Base-by-base conservation (phyloP, 768 basidiomycete species). In the Kwoniella heveanensis region DNA sequence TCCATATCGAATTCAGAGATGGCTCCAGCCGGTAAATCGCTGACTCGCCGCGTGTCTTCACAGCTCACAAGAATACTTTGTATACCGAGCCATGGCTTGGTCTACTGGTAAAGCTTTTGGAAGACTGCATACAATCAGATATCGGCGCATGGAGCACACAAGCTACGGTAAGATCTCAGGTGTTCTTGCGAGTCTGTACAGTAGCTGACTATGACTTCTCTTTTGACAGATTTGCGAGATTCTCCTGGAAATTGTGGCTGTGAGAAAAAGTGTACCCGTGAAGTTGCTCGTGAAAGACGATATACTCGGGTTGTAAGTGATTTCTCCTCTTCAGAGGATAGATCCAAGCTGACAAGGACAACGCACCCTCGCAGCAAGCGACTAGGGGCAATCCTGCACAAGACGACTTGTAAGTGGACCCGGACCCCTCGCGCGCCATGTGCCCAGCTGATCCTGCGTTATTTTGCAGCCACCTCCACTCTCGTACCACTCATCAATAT, bases 51-150 rank as follows among this genome's bases (percentile, higher is more conserved):
- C n/a, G n/a, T n/a, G n/a, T n/a, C n/a, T n/a, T n/a, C n/a, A 1
- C 17, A 56, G 52, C 22, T 2, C 29, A 47, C 29, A 25, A 56
- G 4, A 32, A 62, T 17, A 36, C 22, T 17, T 58, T 67, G 17
- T 50, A 58, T 24, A 46, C 55, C 5, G 46, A 57, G 24, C 15
- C 50, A 25, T 67, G 66, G 66, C 9, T 67, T 22, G 19, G 19
- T 1, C 30, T 67, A 1, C 24, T 67, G 5, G 27, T 59, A 1
- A 22, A 44, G 10, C 52, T 67, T 15, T 21, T 63, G 1, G 29
- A 36, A 22, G 46, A 39, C 24, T 62, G 61, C 37, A 32, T 49
- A 24, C 44, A 26, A 10, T 22, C 32, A 2, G 15, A 22, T 25
- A 22, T 57, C n/a, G 66, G 49, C n/a, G 32, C 29, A 0, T 55